Base-by-base conservation (phyloP, 768 basidiomycete species). In the Paxillus involutus region DNA sequence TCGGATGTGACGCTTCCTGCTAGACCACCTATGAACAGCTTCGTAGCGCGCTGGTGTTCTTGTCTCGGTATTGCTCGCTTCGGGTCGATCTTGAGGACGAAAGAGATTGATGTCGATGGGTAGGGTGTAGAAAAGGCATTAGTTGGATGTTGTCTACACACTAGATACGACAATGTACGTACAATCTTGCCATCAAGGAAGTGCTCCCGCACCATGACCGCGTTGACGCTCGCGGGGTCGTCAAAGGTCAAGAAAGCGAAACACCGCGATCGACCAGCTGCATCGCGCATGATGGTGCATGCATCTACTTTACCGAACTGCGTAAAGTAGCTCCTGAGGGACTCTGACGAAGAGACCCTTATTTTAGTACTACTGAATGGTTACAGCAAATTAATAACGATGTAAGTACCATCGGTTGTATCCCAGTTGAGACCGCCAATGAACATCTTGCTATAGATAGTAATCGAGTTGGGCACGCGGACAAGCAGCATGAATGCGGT, bases 361-460 rank as follows among this genome's bases (percentile, higher is more conserved):
- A 63, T 62, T 65, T 76, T 67, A 80, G 72, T 71, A 76, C 77
- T 78, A 78, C 74, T 66, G 73, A 59, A 64, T 60, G 62, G 59
- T 52, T 57, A 62, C 54, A 63, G 50, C 68, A 72, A 63, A 71
- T 61, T 69, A 72, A 65, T 72, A 73, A 71, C 61, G 63, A 69
- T 66, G 52, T 59, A 75, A 68, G 73, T 83, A 99, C 97, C 96
- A 81, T 98, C 97, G 71, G 93, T 96, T 65, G 97, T 98, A 75
- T 98, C 96, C 97, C 97, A 99, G 77, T 98, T 97, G 61, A 99
- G 80, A 61, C 97, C 97, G 59, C 97, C 97, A 69, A 99, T 95
- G 75, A 99, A 99, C 97, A 99, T 99, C 81, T 99, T 99, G 75
- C 97, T 98, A 80, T 72, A 76, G 70, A 75, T 63, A 62, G 58